These are phyloP conservation scores for Pyronema omphalodes DNA, from an alignment of 495 filamentous ascomycete genomes.

Conservation along the genomic window DNA sequence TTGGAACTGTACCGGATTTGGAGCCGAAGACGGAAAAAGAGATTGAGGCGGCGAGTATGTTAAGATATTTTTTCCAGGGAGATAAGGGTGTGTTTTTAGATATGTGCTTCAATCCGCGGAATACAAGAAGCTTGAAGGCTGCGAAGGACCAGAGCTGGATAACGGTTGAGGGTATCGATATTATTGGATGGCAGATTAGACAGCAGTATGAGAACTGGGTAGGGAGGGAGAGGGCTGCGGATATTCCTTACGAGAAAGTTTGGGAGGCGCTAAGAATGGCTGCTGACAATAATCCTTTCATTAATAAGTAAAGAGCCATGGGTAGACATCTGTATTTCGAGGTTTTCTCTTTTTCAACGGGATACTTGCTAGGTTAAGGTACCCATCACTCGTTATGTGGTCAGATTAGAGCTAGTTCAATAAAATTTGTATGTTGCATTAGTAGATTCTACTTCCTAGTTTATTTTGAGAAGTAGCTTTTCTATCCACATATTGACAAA, in stretches of 20 bases:
- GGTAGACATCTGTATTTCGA: too few species aligned
- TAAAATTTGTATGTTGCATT: too few species aligned
- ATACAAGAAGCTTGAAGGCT: conserved; percentile 14
- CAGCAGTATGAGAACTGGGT: conserved; percentile 10
- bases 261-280: conserved; percentile 11
- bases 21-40: conserved; percentile 19
- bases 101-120: conserved; percentile 24
- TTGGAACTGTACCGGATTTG: conserved; percentile 23
- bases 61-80: conserved; percentile 2
- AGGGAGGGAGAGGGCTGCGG: conserved; percentile 4
- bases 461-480: too few species aligned
- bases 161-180: conserved; percentile 10
- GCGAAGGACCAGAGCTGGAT: conserved; percentile 8
- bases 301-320: conserved; percentile 4
- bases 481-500: too few species aligned
- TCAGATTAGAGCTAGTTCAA: too few species aligned
- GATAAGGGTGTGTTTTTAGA: conserved; percentile 15
- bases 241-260: conserved; percentile 5
- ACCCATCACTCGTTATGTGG: too few species aligned
- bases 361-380: too few species aligned
- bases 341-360: too few species aligned
- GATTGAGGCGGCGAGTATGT: conserved; percentile 4
- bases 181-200: conserved; percentile 11
- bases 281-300: conserved; percentile 7
- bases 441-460: too few species aligned